These are phyloP conservation scores for Angophora floribunda DNA, from an alignment of 345 rosid species.

Conservation along the genomic window DNA sequence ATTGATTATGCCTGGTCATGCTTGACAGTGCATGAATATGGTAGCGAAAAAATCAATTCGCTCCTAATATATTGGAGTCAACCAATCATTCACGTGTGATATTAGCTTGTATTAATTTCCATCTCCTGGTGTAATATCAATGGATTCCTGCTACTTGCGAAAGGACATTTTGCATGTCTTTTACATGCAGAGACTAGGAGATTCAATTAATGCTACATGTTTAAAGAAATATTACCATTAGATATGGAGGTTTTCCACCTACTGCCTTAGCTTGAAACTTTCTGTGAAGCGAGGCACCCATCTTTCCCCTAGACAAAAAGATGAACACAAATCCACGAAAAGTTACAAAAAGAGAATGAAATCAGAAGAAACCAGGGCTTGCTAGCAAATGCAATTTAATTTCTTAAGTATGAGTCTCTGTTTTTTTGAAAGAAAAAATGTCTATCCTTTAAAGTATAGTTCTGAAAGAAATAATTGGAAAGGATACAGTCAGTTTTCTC, in stretches of 20 bases:
- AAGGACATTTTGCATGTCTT: background rate
- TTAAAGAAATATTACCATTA: slow-evolving; percentile 28
- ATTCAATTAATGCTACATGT: background rate
- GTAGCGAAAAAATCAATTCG: background rate
- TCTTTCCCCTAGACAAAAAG: slow-evolving; percentile 53
- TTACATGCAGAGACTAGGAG: background rate
- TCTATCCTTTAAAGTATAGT: background rate
- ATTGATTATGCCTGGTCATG: background rate
- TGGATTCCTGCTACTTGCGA: background rate
- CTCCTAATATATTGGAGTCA: background rate
- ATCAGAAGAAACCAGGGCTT: background rate
- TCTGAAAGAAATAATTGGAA: background rate
- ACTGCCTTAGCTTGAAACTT: slow-evolving; percentile 24
- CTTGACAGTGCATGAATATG: background rate
- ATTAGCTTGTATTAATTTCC: background rate
- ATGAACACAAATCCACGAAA: background rate
- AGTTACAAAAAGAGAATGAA: background rate
- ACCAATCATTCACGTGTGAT: background rate
- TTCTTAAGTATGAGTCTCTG: background rate
- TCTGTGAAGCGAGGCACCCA: slow-evolving; percentile 69
- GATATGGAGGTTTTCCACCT: slow-evolving; percentile 67
- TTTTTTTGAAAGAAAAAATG: background rate
- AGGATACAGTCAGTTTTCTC: background rate
- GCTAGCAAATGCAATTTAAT: background rate
- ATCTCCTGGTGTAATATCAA: background rate